These are phyloP conservation scores for Solanum boliviense DNA, from an alignment of 257 asterid species.

Conservation along the genomic window DNA sequence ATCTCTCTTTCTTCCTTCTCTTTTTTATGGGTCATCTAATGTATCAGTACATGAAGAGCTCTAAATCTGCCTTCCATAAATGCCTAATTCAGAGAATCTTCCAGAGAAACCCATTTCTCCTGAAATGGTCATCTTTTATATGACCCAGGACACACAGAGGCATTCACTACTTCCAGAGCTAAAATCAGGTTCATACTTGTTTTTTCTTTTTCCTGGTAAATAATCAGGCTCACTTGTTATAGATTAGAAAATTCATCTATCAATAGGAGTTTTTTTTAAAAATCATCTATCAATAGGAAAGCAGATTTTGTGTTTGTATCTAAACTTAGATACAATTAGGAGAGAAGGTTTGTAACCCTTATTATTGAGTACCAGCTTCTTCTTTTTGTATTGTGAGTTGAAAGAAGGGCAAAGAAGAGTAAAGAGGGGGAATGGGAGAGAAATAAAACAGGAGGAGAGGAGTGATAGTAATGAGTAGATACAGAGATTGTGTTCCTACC, in stretches of 20 bases:
- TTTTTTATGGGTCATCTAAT: background rate
- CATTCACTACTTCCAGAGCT: constrained; percentile 65
- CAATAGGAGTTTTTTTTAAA: no score
- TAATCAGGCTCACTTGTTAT: background rate
- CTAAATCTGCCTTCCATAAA: constrained; percentile 9
- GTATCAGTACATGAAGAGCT: background rate
- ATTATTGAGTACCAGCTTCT: background rate
- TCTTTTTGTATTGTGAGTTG: background rate
- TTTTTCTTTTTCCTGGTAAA: background rate
- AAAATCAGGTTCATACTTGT: constrained; percentile 43
- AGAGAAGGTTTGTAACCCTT: background rate
- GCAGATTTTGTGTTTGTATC: background rate
- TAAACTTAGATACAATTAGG: background rate
- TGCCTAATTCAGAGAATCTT: constrained; percentile 40
- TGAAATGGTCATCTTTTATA: constrained; percentile 60
- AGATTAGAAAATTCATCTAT: background rate
- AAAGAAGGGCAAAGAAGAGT: background rate
- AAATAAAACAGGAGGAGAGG: background rate
- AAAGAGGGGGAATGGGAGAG: background rate
- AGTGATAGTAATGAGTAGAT: background rate
- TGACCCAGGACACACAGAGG: constrained; percentile 85
- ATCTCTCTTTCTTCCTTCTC: background rate
- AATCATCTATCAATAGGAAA: background rate
- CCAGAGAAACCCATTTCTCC: constrained; percentile 58
- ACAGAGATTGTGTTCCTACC: background rate